Percentiles rank a stretch among this genome's conserved stretches.
Conservation (phyloP, 2,329 filamentous ascomycete genomes). For the Acrodontium crateriforme region DNA sequence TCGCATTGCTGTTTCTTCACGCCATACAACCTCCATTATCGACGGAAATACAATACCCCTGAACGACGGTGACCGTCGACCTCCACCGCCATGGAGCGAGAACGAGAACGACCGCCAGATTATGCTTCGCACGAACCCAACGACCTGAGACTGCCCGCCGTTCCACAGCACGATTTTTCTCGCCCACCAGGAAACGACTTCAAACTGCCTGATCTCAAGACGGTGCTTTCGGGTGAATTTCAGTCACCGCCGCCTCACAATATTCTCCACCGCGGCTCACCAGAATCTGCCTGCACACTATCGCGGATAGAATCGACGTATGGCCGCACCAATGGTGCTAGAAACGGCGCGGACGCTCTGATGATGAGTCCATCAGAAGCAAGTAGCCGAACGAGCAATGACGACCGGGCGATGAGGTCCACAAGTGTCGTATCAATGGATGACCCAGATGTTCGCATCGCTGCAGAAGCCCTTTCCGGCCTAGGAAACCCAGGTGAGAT, state of each 20-base stretch:
- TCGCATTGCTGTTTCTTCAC: not conserved
- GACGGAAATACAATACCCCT: no score
- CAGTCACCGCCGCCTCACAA: slow-evolving; percentile 18
- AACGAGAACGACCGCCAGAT: not conserved
- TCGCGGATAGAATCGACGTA: slow-evolving; percentile 25
- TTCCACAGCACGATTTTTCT: slow-evolving; percentile 24
- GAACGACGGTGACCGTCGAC: not conserved
- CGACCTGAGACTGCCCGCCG: slow-evolving; percentile 27
- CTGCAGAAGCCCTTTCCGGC: slow-evolving; percentile 37
- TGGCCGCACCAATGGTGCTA: slow-evolving; percentile 15
- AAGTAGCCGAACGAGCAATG: slow-evolving; percentile 29
- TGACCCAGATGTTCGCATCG: slow-evolving; percentile 34
- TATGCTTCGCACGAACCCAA: slow-evolving; percentile 16
- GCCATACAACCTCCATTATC: not conserved
- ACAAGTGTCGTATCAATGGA: slow-evolving; percentile 33
- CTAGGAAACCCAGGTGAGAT: slow-evolving; percentile 36
- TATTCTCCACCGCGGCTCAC: slow-evolving; percentile 6
- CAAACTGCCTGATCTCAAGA: slow-evolving; percentile 31
- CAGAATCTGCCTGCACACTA: slow-evolving; percentile 14
- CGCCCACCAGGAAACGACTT: slow-evolving; percentile 15
- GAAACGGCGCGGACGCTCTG: slow-evolving; percentile 20
- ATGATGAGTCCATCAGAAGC: slow-evolving; percentile 32
- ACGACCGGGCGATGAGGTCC: slow-evolving; percentile 24
- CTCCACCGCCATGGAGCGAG: slow-evolving; percentile 1
- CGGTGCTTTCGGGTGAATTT: slow-evolving; percentile 28